Base-by-base conservation (phyloP, 495 filamentous ascomycete species). In the Neurospora tetraspora region DNA sequence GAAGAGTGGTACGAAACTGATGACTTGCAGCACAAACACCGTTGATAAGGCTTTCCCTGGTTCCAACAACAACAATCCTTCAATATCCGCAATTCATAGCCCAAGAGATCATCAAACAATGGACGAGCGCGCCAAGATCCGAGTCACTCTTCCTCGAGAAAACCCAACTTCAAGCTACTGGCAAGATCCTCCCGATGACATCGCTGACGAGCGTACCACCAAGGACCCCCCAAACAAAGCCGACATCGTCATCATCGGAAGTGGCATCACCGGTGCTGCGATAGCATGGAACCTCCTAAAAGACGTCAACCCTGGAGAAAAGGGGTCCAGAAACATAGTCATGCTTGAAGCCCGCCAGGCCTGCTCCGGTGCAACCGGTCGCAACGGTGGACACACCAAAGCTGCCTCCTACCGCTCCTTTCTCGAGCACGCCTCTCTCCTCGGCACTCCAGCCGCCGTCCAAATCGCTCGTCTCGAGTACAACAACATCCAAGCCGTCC, bases 111-210 rank as follows among this genome's bases (percentile, higher is more conserved):
- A 61, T 16, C 27, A 31, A 65, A 73, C 3, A 14, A 87, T 87
- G 85, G 84, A 87, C 39, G 71, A 81, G 40, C 80, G 83, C 40
- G 83, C 82, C 53, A 75, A 73, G 5, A 80, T 86, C 69, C 85
- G 82, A 45, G 83, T 86, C 11, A 78, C 82, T 40, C 81, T 89
- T 14, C 89, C 89, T 6, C 79, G 76, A 39, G 77, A 82, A 5
- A 87, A 88, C 76, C 92, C 92, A 31, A 92, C 89, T 2, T 72
- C 80, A 27, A 89, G 89, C 45, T 93, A 91, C 82, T 94, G 92
- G 92, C 92, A 93, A 80, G 81, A 86, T 70, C 86, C 89, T 20
- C 87, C 87, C 8, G 85, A 88, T 71, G 78, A 81, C 16, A 82
- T 93, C 23, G 84, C 89, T 23, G 84, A 88, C 72, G 75, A 83